A percentile compares a stretch with the other conserved stretches of the same genome.
Conservation (phyloP, 1,284 basidiomycete species). For the Leccinum pallidistipes region DNA sequence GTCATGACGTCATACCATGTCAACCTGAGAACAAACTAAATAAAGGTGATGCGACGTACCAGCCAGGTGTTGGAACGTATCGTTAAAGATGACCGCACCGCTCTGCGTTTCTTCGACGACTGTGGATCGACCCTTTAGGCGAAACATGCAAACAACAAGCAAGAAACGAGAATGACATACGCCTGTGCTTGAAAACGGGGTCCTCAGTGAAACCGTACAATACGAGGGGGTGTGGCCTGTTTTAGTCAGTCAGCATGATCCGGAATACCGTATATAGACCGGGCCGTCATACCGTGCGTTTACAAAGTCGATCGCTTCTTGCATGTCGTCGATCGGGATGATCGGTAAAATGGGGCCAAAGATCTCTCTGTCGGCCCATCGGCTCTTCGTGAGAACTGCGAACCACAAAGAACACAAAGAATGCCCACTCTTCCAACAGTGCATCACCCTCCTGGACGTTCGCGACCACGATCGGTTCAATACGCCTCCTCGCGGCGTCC, state of each 20-base stretch:
- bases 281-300: conserved; percentile 40
- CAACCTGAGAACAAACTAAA: not conserved
- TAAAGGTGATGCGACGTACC: conserved; percentile 15
- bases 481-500: conserved; percentile 32
- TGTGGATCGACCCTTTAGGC: conserved; percentile 23
- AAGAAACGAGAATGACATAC: conserved; percentile 14
- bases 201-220: conserved; percentile 36
- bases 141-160: not conserved
- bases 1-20: conserved; percentile 9
- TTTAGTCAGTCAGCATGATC: conserved; percentile 6
- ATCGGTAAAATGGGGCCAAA: conserved; percentile 73
- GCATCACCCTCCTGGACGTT: conserved; percentile 23
- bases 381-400: not conserved
- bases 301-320: conserved; percentile 41
- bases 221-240: conserved; percentile 29
- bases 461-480: conserved; percentile 28
- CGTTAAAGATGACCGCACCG: conserved; percentile 55
- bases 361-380: conserved; percentile 46
- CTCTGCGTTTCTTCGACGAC: conserved; percentile 50
- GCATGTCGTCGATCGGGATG: conserved; percentile 52
- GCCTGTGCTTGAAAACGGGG: conserved; percentile 15
- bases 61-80: conserved; percentile 47
- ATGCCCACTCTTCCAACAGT: conserved; percentile 30
- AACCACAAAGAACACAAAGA: not conserved
- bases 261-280: too few species aligned